A percentile compares a stretch with the other conserved stretches of the same genome.
phyloP scores from a whole-genome alignment of 2,329 filamentous ascomycete genomes.

The Trichoderma aggressivum region DNA sequence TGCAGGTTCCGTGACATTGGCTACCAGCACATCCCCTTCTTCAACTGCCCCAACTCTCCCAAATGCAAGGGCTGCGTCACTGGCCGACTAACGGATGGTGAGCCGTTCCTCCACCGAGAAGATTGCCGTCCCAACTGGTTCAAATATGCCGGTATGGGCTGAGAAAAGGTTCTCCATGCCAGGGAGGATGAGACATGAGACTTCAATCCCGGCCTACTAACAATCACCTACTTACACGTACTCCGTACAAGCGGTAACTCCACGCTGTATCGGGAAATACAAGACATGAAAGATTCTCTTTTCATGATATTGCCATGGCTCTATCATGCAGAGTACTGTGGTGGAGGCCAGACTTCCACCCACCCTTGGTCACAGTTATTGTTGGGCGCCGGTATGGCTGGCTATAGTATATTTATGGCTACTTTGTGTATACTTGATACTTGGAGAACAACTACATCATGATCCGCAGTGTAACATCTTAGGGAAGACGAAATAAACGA shows the following conservation, averaged over 20 bases:
- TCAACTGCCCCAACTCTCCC: slow-evolving; percentile 95
- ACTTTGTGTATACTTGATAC: not conserved
- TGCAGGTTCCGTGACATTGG: slow-evolving; percentile 96
- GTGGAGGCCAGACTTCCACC: not conserved
- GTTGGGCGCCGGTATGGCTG: not conserved
- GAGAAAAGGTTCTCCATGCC: slow-evolving; percentile 23
- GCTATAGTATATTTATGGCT: not conserved
- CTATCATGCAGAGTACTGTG: not conserved
- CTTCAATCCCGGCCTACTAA: not conserved
- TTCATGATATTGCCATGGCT: not conserved
- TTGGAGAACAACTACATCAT: not conserved
- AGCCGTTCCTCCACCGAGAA: slow-evolving; percentile 78
- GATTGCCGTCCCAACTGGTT: slow-evolving; percentile 97
- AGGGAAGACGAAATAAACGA: not conserved
- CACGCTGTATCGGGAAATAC: not conserved
- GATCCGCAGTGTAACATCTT: not conserved
- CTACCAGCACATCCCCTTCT: slow-evolving; percentile 97
- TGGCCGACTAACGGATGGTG: slow-evolving; percentile 85
- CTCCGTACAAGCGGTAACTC: not conserved
- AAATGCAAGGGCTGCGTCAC: slow-evolving; percentile 88
- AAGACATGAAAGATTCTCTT: not conserved
- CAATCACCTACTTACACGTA: not conserved
- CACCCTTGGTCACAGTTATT: not conserved
- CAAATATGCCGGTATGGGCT: slow-evolving; percentile 85
- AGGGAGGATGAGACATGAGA: not conserved